Base-by-base conservation (phyloP, 441 rosid species). In the Isatis lusitanica region DNA sequence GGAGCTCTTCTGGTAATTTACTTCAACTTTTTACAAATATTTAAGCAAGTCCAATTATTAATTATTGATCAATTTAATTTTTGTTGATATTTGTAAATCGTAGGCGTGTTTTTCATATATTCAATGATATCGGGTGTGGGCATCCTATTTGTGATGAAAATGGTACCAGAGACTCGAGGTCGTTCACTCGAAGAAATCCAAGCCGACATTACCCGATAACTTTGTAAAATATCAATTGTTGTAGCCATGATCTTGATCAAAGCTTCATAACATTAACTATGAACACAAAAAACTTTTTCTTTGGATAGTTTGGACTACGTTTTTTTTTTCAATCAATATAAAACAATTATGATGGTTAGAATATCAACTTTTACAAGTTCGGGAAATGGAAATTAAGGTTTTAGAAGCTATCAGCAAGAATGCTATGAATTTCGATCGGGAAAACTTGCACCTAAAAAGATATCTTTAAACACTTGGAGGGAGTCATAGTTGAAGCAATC, bases 101-200 rank as follows among this genome's bases (percentile, higher is more conserved):
- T 21, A 86, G 91, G 93, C 1, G 74, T 76, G 28, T 85, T 90
- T 55, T 88, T 86, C 48, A 58, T 83, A 26, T 87, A 74, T 24
- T 39, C 83, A 2, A 70, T 48, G 6, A 51, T 87, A 7, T 80
- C 84, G 61, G 83, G 71, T 6, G 9, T 74, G 1, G 82, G 74
- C 12, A 60, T 83, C 13, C 1, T 85, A 33, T 88, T 88, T 57
- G 74, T 83, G 0, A 74, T 71, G 13, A 88, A 68, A 64, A 56
- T 84, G 74, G 88, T 88, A 13, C 93, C 96, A 10, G 93, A 88
- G 68, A 90, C 92, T 9, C 83, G 87, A 53, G 92, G 90, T 9
- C 70, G 85, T 57, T 70, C 81, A 0, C 77, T 82, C 7, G 83
- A 82, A 47, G 74, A 80, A 42, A 68, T 71, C 36, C 85, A 84